These are phyloP conservation scores for Evansstolkia leycettana DNA, from an alignment of 495 filamentous ascomycete species.

Conservation along the genomic window DNA sequence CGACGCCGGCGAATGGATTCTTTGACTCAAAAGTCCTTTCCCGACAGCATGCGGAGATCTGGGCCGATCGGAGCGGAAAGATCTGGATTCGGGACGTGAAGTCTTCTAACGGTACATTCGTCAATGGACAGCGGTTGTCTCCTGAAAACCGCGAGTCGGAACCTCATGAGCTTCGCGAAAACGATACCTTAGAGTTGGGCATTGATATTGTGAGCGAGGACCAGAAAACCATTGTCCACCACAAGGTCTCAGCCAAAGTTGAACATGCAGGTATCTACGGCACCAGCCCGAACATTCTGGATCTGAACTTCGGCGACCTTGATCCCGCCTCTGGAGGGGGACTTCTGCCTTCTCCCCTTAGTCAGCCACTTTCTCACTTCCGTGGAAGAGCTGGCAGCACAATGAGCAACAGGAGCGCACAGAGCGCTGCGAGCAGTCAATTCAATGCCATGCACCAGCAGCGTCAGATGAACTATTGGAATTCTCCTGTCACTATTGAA, in stretches of 20 bases:
- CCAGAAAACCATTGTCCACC: slow-evolving; percentile 94
- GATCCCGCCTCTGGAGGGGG: slow-evolving; percentile 57
- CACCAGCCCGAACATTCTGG: slow-evolving; percentile 56
- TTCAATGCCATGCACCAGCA: slow-evolving; percentile 50
- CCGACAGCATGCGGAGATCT: slow-evolving; percentile 90
- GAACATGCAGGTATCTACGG: slow-evolving; percentile 79
- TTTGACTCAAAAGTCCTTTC: slow-evolving; percentile 98
- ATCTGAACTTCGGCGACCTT: slow-evolving; percentile 82
- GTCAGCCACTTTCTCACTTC: slow-evolving; percentile 43
- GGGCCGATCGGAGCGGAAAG: slow-evolving; percentile 80
- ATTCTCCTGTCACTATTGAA: slow-evolving; percentile 81
- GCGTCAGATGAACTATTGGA: slow-evolving; percentile 66
- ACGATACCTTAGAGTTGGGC: slow-evolving; percentile 82
- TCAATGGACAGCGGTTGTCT: slow-evolving; percentile 83
- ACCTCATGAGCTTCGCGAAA: slow-evolving; percentile 76
- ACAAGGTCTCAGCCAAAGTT: slow-evolving; percentile 92
- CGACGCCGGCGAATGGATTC: slow-evolving; percentile 79
- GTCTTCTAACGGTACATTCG: slow-evolving; percentile 96
- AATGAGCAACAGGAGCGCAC: slow-evolving; percentile 41
- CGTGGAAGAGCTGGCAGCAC: slow-evolving; percentile 65
- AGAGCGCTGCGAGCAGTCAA: slow-evolving; percentile 44
- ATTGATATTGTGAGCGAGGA: slow-evolving; percentile 98
- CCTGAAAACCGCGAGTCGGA: slow-evolving; percentile 91
- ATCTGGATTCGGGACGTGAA: slow-evolving; percentile 96
- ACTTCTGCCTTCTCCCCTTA: slow-evolving; percentile 50